Base-by-base conservation (phyloP, 768 basidiomycete genomes). In the Suillus cothurnatus region DNA sequence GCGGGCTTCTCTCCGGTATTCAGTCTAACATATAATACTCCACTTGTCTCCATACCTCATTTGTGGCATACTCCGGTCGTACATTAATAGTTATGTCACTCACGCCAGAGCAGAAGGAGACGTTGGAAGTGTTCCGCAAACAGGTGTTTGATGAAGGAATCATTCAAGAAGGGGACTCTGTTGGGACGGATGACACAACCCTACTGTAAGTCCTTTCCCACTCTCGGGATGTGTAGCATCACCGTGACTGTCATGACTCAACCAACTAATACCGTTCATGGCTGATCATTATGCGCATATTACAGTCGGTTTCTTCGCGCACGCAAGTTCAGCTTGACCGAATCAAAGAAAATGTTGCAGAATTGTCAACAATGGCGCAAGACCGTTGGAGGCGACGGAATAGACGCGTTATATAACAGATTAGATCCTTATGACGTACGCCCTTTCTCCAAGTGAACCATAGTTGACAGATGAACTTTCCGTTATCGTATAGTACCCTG, bases 291-390 rank as follows among this genome's bases (percentile, higher is more conserved):
- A 36, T 49, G 12, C 36, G 23, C 58, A 19, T 15, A 53, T 55
- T 69, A 6, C 67, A 92, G 91, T 63, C 86, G 91, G n/a, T 93
- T 92, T 70, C 75, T 93, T n/a, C 85, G 88, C 41, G 91, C 91
- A 12, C 86, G 91, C 3, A 86, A 86, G 67, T 91, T 86, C 69
- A 82, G 87, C 70, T 65, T 89, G 15, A 78, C 74, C 41, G 84
- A 86, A 56, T 75, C 89, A 0, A 89, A 87, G 74, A 81, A 77
- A 65, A 92, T 91, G 91, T 77, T 92, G 49, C 75, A 73, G 61
- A 85, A 88, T 57, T 89, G 88, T 66, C 88, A 90, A 67, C 76
- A 85, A 15, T 93, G 91, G 91, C 81, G 91, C 21, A 80, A 80
- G 72, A 86, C 84, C 0, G 88, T 87, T 9, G 84, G 85, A 43